Conservation (phyloP, 106 monocot species). For the Xerophyta viscosa region DNA sequence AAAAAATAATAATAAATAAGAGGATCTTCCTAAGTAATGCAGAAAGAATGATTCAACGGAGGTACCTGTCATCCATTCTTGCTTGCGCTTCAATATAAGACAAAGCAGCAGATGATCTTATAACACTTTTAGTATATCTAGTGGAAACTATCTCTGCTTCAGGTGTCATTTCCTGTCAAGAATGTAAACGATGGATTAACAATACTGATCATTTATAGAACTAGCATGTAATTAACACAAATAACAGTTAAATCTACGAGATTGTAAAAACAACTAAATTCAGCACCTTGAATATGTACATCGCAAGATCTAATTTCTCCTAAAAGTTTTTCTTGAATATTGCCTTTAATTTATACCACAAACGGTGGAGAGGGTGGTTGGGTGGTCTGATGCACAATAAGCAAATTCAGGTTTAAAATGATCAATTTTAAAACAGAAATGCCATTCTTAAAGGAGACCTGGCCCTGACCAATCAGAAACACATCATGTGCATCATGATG, state of each 20-base stretch:
- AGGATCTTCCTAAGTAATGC: background rate
- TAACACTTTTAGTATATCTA: constrained; percentile 93
- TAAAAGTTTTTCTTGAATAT: too few species aligned
- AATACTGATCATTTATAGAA: background rate
- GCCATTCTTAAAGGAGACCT: too few species aligned
- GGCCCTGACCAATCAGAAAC: too few species aligned
- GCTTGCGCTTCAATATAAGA: constrained; percentile 99
- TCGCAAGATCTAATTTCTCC: too few species aligned
- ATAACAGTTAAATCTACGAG: background rate
- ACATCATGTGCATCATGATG: too few species aligned
- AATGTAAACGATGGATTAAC: background rate
- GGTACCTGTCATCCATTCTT: constrained; percentile 94
- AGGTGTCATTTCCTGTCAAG: constrained; percentile 88
- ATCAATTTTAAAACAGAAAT: too few species aligned
- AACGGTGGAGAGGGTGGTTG: too few species aligned
- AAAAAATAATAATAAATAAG: background rate
- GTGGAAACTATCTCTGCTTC: constrained; percentile 82
- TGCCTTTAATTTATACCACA: too few species aligned
- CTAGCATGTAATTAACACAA: background rate
- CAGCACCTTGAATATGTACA: background rate
- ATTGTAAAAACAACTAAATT: background rate
- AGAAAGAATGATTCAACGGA: constrained; percentile 3
- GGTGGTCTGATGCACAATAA: too few species aligned
- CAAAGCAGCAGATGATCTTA: constrained; percentile 97
- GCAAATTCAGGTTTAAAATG: too few species aligned